phyloP scores from a whole-genome alignment of 257 asterid genomes.

The Solanum sparsipilum region DNA sequence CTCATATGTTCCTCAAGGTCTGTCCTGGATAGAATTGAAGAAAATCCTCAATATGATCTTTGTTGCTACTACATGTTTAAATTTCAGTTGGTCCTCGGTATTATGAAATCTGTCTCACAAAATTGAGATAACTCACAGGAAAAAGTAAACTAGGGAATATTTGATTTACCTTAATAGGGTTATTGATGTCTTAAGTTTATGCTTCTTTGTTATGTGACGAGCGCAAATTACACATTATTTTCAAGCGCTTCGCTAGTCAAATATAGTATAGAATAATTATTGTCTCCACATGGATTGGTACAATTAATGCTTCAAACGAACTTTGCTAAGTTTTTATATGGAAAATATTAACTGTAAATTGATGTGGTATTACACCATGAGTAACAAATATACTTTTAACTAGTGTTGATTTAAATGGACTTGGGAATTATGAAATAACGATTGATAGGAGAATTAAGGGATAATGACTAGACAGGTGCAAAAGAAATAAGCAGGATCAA shows the following conservation, averaged over 20 bases:
- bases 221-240: not conserved
- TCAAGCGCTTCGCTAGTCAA: not conserved
- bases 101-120: not conserved
- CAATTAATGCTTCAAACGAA: not conserved
- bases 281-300: not conserved
- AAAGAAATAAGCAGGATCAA: not conserved
- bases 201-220: not conserved
- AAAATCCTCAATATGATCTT: not conserved
- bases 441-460: not conserved
- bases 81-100: not conserved
- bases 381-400: not conserved
- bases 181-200: not conserved
- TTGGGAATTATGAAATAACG: not conserved
- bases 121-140: not conserved
- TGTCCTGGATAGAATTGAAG: not conserved
- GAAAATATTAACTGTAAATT: not conserved
- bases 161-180: not conserved
- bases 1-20: not conserved
- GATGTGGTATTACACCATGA: not conserved
- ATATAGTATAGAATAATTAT: not conserved
- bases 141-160: not conserved
- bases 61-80: not conserved
- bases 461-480: not conserved
- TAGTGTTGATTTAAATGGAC: not conserved
- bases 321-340: not conserved